Percentiles rank a stretch among this genome's conserved stretches.
Evolutionary conservation across 805 yeast species (phyloP).

Genomic region (Ogataea parapolymorpha): DNA sequence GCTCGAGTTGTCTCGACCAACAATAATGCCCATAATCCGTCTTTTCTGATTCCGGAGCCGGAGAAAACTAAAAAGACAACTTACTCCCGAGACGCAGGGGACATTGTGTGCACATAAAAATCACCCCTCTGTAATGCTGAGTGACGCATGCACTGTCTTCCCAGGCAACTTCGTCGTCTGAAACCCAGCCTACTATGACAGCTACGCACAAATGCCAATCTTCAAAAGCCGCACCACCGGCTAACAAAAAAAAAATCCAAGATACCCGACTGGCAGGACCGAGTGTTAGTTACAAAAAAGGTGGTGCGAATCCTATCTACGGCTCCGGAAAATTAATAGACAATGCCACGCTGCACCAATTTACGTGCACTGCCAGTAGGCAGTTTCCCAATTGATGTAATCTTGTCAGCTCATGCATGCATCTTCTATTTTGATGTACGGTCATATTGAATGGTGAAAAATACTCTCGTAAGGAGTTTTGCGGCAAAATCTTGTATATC

Average conservation of each 20-base stretch:
- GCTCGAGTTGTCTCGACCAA: background rate
- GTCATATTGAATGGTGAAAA: background rate
- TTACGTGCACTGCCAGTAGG: background rate
- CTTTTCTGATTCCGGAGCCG: background rate
- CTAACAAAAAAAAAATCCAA: background rate
- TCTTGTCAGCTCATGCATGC: conserved; percentile 1
- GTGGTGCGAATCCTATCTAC: background rate
- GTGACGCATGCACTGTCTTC: background rate
- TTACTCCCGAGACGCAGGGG: too few species aligned
- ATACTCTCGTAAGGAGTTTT: background rate
- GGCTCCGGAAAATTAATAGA: background rate
- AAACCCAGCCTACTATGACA: background rate
- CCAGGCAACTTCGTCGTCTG: background rate
- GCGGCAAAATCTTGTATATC: background rate
- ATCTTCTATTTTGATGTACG: background rate
- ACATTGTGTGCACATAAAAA: too few species aligned
- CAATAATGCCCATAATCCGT: background rate
- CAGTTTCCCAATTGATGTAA: background rate
- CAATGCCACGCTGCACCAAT: background rate
- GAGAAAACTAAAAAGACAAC: background rate
- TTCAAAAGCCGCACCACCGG: background rate
- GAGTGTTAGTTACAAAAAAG: background rate
- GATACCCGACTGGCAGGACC: background rate
- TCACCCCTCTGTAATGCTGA: too few species aligned
- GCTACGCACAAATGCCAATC: background rate